A percentile compares a stretch with the other conserved stretches of the same genome.
Conservation (phyloP, 2,329 filamentous ascomycete species). For the Fusarium xylarioides region DNA sequence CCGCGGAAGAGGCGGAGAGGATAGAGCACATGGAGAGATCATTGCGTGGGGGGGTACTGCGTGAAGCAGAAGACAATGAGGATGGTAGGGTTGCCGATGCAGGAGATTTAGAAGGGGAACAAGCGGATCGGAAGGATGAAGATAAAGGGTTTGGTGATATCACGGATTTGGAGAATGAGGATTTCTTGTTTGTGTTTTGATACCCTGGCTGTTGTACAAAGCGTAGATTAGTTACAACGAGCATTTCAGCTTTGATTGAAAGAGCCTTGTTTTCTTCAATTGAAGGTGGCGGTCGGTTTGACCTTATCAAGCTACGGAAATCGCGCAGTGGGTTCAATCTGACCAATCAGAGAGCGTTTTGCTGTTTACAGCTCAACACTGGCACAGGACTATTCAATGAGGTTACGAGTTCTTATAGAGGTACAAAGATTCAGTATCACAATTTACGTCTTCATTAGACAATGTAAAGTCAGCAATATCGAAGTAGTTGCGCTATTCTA, state of each 20-base stretch:
- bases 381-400: background rate
- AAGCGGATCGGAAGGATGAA: conserved; percentile 5
- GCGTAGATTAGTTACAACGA: no score
- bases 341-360: no score
- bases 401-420: background rate
- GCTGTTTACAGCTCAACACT: no score
- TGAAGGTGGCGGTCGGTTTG: no score
- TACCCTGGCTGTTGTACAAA: no score
- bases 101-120: conserved; percentile 17
- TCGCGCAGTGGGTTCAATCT: no score
- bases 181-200: conserved; percentile 68
- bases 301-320: no score
- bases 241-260: no score
- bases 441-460: background rate
- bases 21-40: conserved; percentile 44
- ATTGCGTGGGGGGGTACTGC: conserved; percentile 15
- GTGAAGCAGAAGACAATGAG: conserved; percentile 8
- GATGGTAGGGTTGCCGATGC: conserved; percentile 9
- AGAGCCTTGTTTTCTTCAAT: no score
- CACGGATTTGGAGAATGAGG: conserved; percentile 69
- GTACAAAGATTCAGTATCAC: background rate
- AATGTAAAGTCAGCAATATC: rapidly evolving
- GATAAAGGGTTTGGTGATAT: conserved; percentile 56
- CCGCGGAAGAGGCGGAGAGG: conserved; percentile 53
- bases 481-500: background rate